These are phyloP conservation scores for Calocybe indica DNA, from an alignment of 768 basidiomycete genomes.

Conservation along the genomic window DNA sequence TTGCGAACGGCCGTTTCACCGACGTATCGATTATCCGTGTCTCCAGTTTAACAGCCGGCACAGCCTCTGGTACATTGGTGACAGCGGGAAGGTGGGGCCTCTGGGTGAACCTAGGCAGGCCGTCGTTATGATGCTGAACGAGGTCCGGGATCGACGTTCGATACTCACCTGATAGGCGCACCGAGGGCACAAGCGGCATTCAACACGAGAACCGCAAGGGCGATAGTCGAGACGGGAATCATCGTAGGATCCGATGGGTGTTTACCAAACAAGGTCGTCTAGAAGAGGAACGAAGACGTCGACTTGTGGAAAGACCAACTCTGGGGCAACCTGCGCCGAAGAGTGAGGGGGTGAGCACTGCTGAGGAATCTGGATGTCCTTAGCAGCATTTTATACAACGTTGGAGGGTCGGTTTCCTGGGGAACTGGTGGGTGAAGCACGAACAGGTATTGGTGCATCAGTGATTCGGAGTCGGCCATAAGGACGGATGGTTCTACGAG, in stretches of 20 bases:
- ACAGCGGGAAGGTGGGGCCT: no score
- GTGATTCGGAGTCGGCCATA: no score
- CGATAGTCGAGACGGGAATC: constrained; percentile 32
- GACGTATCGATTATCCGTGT: constrained; percentile 20
- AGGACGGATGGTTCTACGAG: no score
- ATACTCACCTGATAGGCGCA: constrained; percentile 32
- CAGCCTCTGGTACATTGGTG: constrained; percentile 6
- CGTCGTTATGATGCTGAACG: no score
- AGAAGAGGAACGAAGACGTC: constrained; percentile 21
- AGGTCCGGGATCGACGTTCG: no score
- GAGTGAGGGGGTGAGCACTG: constrained; percentile 38
- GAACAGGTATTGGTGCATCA: no score
- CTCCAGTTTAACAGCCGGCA: constrained; percentile 16
- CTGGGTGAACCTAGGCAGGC: constrained; percentile 15
- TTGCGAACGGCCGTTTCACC: constrained; percentile 11
- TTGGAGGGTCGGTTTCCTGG: no score
- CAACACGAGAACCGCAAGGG: constrained; percentile 33
- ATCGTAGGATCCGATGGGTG: constrained; percentile 31
- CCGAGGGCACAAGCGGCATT: constrained; percentile 28
- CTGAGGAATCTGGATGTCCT: constrained; percentile 23
- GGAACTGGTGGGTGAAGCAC: no score
- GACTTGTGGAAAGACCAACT: constrained; percentile 36
- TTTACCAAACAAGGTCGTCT: constrained; percentile 16
- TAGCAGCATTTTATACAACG: constrained; percentile 25
- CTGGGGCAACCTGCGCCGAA: constrained; percentile 42